Evolutionary conservation across 129 eudicot genomes (phyloP), one percentile per base, ranked within the genome.

Genomic region (Ambrosia trifida): DNA sequence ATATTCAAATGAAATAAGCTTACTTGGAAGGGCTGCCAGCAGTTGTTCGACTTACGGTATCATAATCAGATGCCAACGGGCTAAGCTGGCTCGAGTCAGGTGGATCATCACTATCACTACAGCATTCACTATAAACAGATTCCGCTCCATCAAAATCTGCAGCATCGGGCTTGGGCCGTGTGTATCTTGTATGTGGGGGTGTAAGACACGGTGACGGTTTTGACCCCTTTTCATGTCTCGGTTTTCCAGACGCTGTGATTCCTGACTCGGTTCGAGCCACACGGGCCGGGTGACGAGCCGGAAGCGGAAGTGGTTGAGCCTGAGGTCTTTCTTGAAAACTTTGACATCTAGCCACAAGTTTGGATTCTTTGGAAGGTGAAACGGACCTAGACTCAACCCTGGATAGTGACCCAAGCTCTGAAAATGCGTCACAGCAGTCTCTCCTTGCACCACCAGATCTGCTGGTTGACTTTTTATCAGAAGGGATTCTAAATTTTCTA

Each of bases 221-320:
- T 50, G 87, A 85, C 49, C 78, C 79, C 78, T 84, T 93, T 66
- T 82, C 91, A 3, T 68, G 68, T 76, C 84, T 85, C 3, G 78
- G 76, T 54, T 93, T 93, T 56, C 79, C 84, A 32, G 87, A 66
- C 58, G 76, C 72, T 63, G 62, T 74, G 72, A 86, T 80, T 70
- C 88, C 91, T 16, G 95, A 87, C 78, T 93, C 88, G 5, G 96
- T 83, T 11, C 90, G 91, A 69, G 91, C 71, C 57, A 89, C 82
- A n/a, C 77, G 72, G 31, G 85, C 79, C 43, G 83, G 87, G 70
- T 76, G 89, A 79, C 76, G 63, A 63, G 59, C 76, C 14, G 98
- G 98, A 78, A 87, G 86, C 10, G 98, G 98, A 78, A 93, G 96
- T 68, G 95, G 98, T 76, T 89, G 98, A 56, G 91, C 86, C 72